Evolutionary conservation across 2,329 filamentous ascomycete species (phyloP).

Genomic region (Penicillium sp.): DNA sequence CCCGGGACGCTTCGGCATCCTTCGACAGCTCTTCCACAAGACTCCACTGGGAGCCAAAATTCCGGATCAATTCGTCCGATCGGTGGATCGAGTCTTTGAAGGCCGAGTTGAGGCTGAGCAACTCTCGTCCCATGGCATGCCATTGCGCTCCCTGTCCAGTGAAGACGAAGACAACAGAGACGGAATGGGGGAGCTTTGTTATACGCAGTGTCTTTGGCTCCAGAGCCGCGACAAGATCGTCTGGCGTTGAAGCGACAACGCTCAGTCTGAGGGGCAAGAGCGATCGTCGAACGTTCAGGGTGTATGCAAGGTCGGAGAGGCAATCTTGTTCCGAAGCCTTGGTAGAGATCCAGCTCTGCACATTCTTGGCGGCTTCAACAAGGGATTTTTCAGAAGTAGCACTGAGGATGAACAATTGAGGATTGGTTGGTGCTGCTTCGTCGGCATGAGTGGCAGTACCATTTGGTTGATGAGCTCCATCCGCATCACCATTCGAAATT

Average conservation of each 20-base stretch:
- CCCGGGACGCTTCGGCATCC: not conserved
- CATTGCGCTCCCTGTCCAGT: constrained; percentile 32
- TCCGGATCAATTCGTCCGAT: constrained; percentile 12
- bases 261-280: not conserved
- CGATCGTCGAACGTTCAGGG: not conserved
- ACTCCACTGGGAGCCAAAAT: constrained; percentile 14
- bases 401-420: not conserved
- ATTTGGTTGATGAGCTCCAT: not conserved
- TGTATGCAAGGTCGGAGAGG: constrained; percentile 2
- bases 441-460: not conserved
- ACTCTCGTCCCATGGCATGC: constrained; percentile 30
- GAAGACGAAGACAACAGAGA: not conserved
- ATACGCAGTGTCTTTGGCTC: not conserved
- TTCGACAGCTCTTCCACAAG: constrained; percentile 8
- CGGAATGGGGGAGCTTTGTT: not conserved
- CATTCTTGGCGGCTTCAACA: not conserved
- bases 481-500: not conserved
- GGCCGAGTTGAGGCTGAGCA: constrained; percentile 11
- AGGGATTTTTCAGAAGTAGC: not conserved
- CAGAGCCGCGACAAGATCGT: not conserved
- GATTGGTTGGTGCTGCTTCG: not conserved
- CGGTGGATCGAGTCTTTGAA: not conserved
- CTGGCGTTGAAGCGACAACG: not conserved
- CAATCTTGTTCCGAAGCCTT: not conserved
- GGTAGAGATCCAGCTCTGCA: not conserved